Evolutionary conservation across 306 rosid species (phyloP), one percentile per base, ranked within the genome.

Genomic region (Macrotyloma uniflorum): DNA sequence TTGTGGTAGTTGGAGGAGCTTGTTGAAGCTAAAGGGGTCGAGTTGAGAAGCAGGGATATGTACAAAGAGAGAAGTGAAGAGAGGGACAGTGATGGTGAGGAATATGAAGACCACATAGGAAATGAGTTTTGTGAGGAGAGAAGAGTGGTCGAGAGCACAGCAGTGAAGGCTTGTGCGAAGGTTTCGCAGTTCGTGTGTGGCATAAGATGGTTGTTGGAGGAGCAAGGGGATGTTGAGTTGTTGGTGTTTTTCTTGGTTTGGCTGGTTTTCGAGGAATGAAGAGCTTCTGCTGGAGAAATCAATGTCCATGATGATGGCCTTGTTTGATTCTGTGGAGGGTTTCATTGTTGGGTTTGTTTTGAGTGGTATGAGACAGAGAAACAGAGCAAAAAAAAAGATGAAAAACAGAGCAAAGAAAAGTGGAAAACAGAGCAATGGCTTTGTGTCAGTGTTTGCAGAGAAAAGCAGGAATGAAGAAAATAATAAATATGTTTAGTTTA

Each of bases 141-240:
- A 74, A 66, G 98, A 87, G 83, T 92, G 98, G 36, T 92, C 97
- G 0, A 94, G 92, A n/a, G 96, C 93, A 69, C 91, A 92, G 90
- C 98, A 95, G 75, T 85, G 83, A 6, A 95, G 93, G 80, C 89
- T 83, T 20, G 78, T 77, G 3, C 89, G 82, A 66, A 90, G 87
- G 73, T 85, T 83, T 77, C 78, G 66, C 0, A 95, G 91, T 46
- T 92, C 95, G 20, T 92, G 81, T 81, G 86, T 79, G 2, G 83
- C 78, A 51, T 88, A 74, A 13, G 89, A 78, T 70, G 91, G 89
- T 26, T 85, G 91, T 26, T 84, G 91, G n/a, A 71, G 82, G 18
- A 95, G 92, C 35, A 95, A 70, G 24, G 97, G 97, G 23, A 77
- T 45, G 30, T 58, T 67, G 85, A 85, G 63, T 8, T 74, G 66